Evolutionary conservation across 192 early-diverging fungal species (phyloP).

Genomic region (Jimgerdemannia flammicorona): DNA sequence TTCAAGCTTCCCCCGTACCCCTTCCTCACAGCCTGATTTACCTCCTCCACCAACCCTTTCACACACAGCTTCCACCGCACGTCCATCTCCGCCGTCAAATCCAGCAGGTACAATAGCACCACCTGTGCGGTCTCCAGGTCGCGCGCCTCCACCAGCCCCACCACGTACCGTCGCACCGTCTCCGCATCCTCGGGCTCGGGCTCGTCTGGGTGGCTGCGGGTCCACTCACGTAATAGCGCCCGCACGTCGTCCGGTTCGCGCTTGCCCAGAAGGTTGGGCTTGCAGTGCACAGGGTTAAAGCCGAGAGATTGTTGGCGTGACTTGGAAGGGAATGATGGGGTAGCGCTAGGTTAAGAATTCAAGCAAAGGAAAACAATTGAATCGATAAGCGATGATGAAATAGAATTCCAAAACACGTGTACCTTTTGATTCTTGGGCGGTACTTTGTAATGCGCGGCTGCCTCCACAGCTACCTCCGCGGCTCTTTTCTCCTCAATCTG

Average conservation of each 20-base stretch:
- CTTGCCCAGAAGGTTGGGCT: conserved; percentile 16
- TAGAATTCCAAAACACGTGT: background rate
- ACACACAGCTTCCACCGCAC: background rate
- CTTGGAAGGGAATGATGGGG: background rate
- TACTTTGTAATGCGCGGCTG: background rate
- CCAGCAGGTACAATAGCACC: conserved; percentile 16
- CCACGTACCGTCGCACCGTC: conserved; percentile 21
- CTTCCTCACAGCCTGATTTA: background rate
- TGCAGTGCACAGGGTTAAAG: background rate
- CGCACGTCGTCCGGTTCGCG: conserved; percentile 19
- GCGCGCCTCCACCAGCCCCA: conserved; percentile 14
- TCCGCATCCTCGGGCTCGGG: conserved; percentile 30
- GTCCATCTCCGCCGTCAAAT: conserved; percentile 1
- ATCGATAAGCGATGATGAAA: background rate
- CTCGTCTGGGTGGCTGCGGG: background rate
- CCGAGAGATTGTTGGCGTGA: background rate
- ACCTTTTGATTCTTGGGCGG: background rate
- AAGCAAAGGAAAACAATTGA: background rate
- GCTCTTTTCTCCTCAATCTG: background rate
- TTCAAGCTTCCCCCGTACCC: background rate
- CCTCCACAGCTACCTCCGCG: background rate
- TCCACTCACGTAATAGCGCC: conserved; percentile 16
- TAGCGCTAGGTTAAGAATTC: background rate
- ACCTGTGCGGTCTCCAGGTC: conserved; percentile 28
- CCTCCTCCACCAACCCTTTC: background rate